Evolutionary conservation across 2,329 filamentous ascomycete genomes (phyloP).

Genomic region (Lasiodiplodia hormozganensis): DNA sequence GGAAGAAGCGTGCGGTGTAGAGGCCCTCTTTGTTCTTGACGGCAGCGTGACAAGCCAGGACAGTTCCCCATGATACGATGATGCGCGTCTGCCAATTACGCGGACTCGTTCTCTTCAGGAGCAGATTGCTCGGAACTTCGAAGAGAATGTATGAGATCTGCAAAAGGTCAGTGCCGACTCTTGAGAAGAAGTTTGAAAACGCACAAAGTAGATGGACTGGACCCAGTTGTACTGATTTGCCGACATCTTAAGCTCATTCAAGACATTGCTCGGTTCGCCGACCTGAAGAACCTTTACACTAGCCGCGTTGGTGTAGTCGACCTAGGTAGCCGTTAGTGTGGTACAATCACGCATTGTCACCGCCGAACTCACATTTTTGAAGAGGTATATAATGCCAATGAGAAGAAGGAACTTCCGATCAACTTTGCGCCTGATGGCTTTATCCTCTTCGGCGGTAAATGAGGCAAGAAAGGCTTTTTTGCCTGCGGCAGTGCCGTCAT

Average conservation of each 20-base stretch:
- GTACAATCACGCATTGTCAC: neutral
- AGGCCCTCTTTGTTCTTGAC: constrained; percentile 37
- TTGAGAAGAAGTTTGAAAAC: neutral
- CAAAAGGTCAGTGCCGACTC: neutral
- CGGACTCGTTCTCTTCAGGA: constrained; percentile 47
- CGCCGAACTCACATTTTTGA: constrained; percentile 34
- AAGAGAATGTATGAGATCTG: constrained; percentile 37
- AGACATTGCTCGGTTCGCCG: constrained; percentile 32
- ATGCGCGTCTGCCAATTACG: constrained; percentile 46
- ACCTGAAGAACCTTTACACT: constrained; percentile 37
- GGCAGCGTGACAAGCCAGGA: constrained; percentile 41
- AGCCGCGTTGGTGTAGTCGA: constrained; percentile 38
- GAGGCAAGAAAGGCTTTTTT: constrained; percentile 36
- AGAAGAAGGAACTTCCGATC: constrained; percentile 36
- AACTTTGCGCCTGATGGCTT: constrained; percentile 37
- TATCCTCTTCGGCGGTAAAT: constrained; percentile 37
- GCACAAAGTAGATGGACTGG: constrained; percentile 35
- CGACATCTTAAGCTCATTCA: constrained; percentile 36
- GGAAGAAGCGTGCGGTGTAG: constrained; percentile 37
- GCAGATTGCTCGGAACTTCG: constrained; percentile 43
- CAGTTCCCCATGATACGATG: constrained; percentile 38
- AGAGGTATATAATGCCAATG: constrained; percentile 37
- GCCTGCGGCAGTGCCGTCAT: constrained; percentile 30
- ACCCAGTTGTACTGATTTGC: constrained; percentile 38
- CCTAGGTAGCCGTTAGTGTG: constrained; percentile 27